Percentiles rank a stretch among this genome's conserved stretches.
These are phyloP conservation scores for Didymella pinodella DNA, from an alignment of 2,329 filamentous ascomycete species.

Conservation along the genomic window DNA sequence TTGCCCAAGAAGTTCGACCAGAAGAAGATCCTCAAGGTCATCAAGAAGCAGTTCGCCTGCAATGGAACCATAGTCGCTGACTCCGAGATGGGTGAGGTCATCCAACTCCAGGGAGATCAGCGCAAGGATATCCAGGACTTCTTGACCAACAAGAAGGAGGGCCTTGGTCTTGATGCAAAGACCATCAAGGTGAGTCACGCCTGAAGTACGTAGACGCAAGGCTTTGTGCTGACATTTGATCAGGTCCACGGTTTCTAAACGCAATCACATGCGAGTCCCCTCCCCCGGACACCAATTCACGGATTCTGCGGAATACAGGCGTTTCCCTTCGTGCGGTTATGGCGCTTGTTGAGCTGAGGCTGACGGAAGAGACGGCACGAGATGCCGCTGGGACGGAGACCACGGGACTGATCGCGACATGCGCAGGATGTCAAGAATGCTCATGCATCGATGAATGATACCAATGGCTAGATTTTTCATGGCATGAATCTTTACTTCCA, in stretches of 20 bases:
- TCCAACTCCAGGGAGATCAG: slow-evolving; percentile 99
- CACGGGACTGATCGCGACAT: slow-evolving; percentile 14
- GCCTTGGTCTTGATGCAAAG: slow-evolving; percentile 92
- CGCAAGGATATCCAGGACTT: slow-evolving; percentile 99
- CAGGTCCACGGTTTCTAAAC: slow-evolving; percentile 50
- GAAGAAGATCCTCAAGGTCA: slow-evolving; percentile 99
- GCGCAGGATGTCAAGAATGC: slow-evolving; percentile 15
- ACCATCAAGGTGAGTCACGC: slow-evolving; percentile 80
- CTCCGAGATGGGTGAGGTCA: slow-evolving; percentile 97
- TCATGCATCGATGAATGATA: slow-evolving; percentile 22
- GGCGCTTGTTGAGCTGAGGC: slow-evolving; percentile 13
- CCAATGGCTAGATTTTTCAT: slow-evolving; percentile 20
- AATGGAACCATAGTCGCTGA: slow-evolving; percentile 99
- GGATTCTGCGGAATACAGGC: slow-evolving; percentile 10
- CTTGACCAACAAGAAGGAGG: slow-evolving; percentile 93
- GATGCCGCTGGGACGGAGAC: slow-evolving; percentile 12
- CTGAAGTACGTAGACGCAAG: neutral
- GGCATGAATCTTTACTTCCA: slow-evolving; percentile 17
- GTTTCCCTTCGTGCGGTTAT: slow-evolving; percentile 11
- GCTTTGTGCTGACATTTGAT: slow-evolving; percentile 2
- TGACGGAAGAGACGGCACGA: slow-evolving; percentile 19
- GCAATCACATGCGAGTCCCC: slow-evolving; percentile 24
- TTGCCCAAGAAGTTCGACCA: slow-evolving; percentile 98
- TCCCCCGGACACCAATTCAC: slow-evolving; percentile 23
- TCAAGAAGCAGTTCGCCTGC: slow-evolving; percentile 99